Base-by-base conservation (phyloP, 352 stramenopile genomes). In the Phytopythium vexans region DNA sequence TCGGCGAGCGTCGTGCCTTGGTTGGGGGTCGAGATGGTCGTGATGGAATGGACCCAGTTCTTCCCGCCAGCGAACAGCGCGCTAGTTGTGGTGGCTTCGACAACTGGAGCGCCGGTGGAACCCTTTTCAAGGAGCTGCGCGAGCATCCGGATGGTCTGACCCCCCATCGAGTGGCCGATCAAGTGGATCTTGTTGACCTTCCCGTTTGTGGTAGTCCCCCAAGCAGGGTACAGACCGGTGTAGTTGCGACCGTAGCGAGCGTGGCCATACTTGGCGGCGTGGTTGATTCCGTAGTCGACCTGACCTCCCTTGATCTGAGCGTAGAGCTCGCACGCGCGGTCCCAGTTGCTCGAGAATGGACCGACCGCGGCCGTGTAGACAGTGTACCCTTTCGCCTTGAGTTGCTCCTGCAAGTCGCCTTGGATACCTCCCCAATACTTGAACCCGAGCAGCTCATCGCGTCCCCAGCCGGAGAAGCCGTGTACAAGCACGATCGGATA, bases 111-210 rank as follows among this genome's bases (percentile, higher is more conserved):
- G 8, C 70, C 68, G 10, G 44, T 59, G 5, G 44, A 64, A 21
- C 77, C 77, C 14, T 80, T 70, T 33, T 61, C 56, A 15, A 90
- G 66, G 16, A 92, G n/a, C 59, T 90, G 72, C 27, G 79, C 54
- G 8, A 92, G 62, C 77, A 89, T 92, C 39, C 82, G 75, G n/a
- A 88, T 64, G 8, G 82, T 92, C 55, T 84, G 73, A 12, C 82
- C 82, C 34, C 82, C 82, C 79, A 92, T 90, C 36, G 72, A 87
- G 75, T 92, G 82, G n/a, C 82, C 79, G 3, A 92, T 21, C n/a
- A 92, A 53, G 50, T 89, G 78, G 1, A 92, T 55, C 49, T 86
- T 88, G 49, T 88, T 78, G 49, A 86, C 59, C 6, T 63, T 70
- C 11, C 76, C 75, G 49, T 87, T 62, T 2, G 55, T 66, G 37